A percentile compares a stretch with the other conserved stretches of the same genome.
Evolutionary conservation across 1,284 basidiomycete species (phyloP).

Genomic region (Cryptococcus sp.): DNA sequence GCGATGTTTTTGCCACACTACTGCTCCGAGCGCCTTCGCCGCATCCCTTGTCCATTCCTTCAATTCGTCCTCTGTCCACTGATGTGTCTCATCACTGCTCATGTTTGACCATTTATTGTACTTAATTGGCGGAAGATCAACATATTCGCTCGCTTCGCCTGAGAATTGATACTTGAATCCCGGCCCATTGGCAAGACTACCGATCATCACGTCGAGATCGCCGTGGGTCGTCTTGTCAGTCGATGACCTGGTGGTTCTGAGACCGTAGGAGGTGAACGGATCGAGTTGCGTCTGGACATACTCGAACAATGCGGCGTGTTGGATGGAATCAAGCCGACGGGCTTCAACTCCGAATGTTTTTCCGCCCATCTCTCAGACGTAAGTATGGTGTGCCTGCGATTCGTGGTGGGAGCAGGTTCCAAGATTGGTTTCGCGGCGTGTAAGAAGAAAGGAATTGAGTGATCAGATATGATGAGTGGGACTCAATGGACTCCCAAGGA

Average conservation of each 20-base stretch:
- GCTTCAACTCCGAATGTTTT: conserved; percentile 24
- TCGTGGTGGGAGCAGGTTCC: too few relatives aligned
- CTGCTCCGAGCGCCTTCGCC: conserved; percentile 4
- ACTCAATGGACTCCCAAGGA: too few relatives aligned
- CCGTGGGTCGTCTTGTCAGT: conserved; percentile 29
- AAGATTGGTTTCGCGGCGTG: too few relatives aligned
- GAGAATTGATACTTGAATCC: conserved; percentile 12
- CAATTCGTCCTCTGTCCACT: conserved; percentile 7
- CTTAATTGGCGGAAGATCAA: neutral
- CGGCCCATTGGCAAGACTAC: neutral
- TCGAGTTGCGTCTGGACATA: conserved; percentile 6
- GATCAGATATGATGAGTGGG: too few relatives aligned
- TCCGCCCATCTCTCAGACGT: conserved; percentile 40
- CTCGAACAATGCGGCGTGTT: conserved; percentile 13
- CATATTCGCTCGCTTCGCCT: neutral
- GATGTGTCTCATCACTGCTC: conserved; percentile 1
- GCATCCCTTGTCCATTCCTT: conserved; percentile 12
- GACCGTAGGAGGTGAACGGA: neutral
- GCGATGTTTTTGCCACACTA: conserved; percentile 11
- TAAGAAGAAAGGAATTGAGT: too few relatives aligned
- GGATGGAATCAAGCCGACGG: conserved; percentile 16
- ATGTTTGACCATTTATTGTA: neutral
- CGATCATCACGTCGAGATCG: conserved; percentile 32
- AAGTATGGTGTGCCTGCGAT: too few relatives aligned
- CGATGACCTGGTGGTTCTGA: neutral